Evolutionary conservation across 139 green algal genomes (phyloP).

Genomic region (Gonium pectorale): DNA sequence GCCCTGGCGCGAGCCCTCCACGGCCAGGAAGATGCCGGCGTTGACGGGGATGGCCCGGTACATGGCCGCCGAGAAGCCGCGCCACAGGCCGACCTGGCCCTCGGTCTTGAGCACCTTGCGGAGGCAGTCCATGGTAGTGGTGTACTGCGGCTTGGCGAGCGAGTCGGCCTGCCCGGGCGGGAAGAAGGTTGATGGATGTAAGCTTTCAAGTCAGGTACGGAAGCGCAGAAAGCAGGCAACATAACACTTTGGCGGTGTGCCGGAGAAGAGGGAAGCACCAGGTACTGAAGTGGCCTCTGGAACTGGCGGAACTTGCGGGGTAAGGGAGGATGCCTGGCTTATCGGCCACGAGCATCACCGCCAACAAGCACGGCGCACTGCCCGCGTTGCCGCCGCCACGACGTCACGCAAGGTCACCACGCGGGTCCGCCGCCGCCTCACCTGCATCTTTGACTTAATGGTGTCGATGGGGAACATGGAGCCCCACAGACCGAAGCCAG

Average conservation of each 20-base stretch:
- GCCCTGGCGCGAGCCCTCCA: slow-evolving; percentile 56
- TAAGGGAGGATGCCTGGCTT: too few species aligned
- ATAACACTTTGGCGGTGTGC: too few species aligned
- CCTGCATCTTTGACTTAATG: slow-evolving; percentile 68
- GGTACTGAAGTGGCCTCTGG: too few species aligned
- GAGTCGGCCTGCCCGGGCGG: slow-evolving; percentile 25
- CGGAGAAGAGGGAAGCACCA: too few species aligned
- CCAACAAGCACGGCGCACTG: too few species aligned
- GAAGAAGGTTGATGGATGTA: neutral
- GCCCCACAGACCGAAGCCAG: slow-evolving; percentile 66
- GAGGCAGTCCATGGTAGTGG: slow-evolving; percentile 55
- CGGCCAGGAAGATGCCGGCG: slow-evolving; percentile 65
- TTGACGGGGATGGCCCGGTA: slow-evolving; percentile 65
- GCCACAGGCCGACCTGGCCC: slow-evolving; percentile 56
- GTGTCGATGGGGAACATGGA: slow-evolving; percentile 71
- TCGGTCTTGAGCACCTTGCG: slow-evolving; percentile 40
- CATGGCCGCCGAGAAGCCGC: slow-evolving; percentile 59
- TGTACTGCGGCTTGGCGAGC: slow-evolving; percentile 59
- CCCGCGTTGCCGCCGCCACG: too few species aligned
- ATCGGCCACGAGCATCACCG: too few species aligned
- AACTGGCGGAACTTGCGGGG: too few species aligned
- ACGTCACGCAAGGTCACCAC: too few species aligned
- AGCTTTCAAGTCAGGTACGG: neutral
- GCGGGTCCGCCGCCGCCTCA: too few species aligned
- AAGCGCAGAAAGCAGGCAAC: neutral